These are phyloP conservation scores for Corylus avellana DNA, from an alignment of 306 rosid genomes.

Conservation along the genomic window DNA sequence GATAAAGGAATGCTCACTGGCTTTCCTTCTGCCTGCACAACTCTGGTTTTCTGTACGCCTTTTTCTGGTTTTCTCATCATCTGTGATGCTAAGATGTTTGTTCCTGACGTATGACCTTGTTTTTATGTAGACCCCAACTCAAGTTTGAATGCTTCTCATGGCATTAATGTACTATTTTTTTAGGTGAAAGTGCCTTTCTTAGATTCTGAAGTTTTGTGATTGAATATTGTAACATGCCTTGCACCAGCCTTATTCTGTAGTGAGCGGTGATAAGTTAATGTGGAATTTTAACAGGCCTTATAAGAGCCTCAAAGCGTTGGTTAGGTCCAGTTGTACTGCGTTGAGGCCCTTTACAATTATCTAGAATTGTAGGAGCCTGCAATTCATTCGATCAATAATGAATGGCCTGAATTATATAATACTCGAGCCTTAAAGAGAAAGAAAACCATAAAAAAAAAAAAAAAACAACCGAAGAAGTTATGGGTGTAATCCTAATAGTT, in stretches of 20 bases:
- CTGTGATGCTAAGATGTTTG: conserved; percentile 2
- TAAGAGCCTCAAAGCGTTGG: no score
- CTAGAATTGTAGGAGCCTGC: no score
- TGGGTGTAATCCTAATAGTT: no score
- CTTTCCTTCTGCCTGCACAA: conserved; percentile 8
- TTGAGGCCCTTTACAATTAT: no score
- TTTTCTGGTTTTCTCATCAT: not conserved
- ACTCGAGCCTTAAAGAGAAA: no score
- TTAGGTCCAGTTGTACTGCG: no score
- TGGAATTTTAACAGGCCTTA: not conserved
- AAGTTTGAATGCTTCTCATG: conserved; percentile 6
- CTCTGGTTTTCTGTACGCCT: not conserved
- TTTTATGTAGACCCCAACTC: not conserved
- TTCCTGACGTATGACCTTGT: conserved; percentile 14
- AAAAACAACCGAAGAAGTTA: no score
- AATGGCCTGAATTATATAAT: no score
- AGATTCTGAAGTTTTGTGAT: not conserved
- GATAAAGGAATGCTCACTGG: conserved; percentile 3
- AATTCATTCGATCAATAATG: no score
- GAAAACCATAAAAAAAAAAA: no score
- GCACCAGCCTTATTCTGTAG: not conserved
- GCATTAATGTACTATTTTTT: not conserved
- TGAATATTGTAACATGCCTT: not conserved
- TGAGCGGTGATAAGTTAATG: not conserved
- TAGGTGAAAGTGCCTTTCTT: not conserved